A percentile compares a stretch with the other conserved stretches of the same genome.
These are phyloP conservation scores for Fereydounia khargensis DNA, from an alignment of 1,284 basidiomycete genomes.

Conservation along the genomic window DNA sequence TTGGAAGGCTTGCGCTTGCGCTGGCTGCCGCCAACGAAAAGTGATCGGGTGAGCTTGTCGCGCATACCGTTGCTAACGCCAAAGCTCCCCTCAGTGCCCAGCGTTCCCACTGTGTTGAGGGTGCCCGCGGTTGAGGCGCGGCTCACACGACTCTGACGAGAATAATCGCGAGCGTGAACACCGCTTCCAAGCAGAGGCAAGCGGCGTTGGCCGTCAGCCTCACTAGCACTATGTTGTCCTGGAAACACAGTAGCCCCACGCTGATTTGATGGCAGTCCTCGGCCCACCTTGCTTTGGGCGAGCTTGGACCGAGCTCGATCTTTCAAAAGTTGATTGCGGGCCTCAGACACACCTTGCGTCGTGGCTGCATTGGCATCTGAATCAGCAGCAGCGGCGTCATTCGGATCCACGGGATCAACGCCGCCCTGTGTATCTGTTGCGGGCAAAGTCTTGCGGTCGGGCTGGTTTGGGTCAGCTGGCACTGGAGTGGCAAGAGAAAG, in stretches of 20 bases:
- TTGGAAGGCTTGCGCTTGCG: not conserved
- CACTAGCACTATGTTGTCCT: not conserved
- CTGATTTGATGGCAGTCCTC: conserved; percentile 20
- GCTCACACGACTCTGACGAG: conserved; percentile 38
- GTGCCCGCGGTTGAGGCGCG: conserved; percentile 35
- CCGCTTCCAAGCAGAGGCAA: conserved; percentile 6
- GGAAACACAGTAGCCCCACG: not conserved
- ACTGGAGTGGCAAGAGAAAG: not conserved
- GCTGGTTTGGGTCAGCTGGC: too few relatives aligned
- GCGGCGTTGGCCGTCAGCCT: not conserved
- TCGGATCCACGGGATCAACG: not conserved
- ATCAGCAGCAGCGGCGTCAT: not conserved
- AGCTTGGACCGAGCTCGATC: conserved; percentile 4
- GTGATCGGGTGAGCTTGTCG: conserved; percentile 11
- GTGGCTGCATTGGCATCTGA: not conserved
- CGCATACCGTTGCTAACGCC: conserved; percentile 24
- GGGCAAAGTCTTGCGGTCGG: too few relatives aligned
- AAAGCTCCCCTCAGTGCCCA: conserved; percentile 40
- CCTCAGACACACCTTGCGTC: not conserved
- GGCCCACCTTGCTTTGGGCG: conserved; percentile 7
- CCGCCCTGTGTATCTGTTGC: not conserved
- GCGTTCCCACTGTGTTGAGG: conserved; percentile 36
- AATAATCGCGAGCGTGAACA: conserved; percentile 26
- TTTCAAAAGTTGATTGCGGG: too few relatives aligned
- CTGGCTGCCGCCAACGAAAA: conserved; percentile 17